These are phyloP conservation scores for Candida taoyuanica DNA, from an alignment of 805 yeast genomes.

Conservation along the genomic window DNA sequence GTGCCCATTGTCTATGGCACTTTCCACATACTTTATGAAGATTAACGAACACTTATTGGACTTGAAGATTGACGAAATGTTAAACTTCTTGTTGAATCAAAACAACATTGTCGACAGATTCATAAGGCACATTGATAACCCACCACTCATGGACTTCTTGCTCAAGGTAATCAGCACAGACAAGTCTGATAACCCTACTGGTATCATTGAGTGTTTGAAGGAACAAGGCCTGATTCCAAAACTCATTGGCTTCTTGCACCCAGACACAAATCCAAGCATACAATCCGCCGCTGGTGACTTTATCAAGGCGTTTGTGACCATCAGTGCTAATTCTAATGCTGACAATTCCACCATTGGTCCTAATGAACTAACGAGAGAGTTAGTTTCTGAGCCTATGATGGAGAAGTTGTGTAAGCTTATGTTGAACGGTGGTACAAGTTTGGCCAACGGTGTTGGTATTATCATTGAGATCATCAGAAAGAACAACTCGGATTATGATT, in stretches of 20 bases:
- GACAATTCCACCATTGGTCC: constrained; percentile 94
- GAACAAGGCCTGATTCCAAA: constrained; percentile 70
- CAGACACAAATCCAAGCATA: constrained; percentile 60
- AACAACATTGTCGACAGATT: constrained; percentile 72
- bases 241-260: constrained; percentile 65
- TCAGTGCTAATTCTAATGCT: constrained; percentile 87
- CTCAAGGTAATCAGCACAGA: constrained; percentile 89
- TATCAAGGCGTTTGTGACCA: constrained; percentile 86
- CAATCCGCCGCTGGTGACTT: constrained; percentile 97
- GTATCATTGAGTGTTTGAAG: constrained; percentile 72
- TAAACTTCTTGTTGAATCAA: constrained; percentile 63
- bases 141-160: constrained; percentile 90
- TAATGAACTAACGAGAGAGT: constrained; percentile 85
- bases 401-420: constrained; percentile 67
- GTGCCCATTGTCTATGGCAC: constrained; percentile 63
- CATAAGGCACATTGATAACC: constrained; percentile 82
- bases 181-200: constrained; percentile 84
- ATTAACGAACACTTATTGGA: constrained; percentile 87
- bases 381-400: constrained; percentile 72
- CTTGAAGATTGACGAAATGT: constrained; percentile 79
- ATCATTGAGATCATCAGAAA: constrained; percentile 92
- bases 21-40: constrained; percentile 87
- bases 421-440: constrained; percentile 79
- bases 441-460: constrained; percentile 92
- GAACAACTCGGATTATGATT: constrained; percentile 93